phyloP scores from a whole-genome alignment of 1,284 basidiomycete genomes.

The Ceratobasidium sp. region DNA sequence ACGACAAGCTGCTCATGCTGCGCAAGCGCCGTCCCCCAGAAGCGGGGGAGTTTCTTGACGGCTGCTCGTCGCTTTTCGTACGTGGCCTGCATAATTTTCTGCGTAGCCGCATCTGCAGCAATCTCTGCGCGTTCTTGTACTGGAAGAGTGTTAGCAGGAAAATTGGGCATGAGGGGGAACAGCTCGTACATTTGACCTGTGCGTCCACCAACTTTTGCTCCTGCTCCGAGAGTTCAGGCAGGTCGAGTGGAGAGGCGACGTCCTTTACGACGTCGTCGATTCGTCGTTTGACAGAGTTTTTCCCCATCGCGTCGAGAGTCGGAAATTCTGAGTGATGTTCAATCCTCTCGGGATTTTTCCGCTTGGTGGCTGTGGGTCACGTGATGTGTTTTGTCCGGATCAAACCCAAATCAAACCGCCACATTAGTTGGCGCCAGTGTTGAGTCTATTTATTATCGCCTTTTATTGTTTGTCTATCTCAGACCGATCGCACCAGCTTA shows the following conservation, averaged over 20 bases:
- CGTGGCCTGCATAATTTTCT: slow-evolving; percentile 35
- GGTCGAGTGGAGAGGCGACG: slow-evolving; percentile 9
- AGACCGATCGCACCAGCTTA: too few relatives aligned
- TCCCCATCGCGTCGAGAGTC: slow-evolving; percentile 23
- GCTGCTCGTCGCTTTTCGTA: slow-evolving; percentile 39
- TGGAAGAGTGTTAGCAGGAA: neutral
- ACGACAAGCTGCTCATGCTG: slow-evolving; percentile 32
- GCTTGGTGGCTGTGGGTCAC: slow-evolving; percentile 17
- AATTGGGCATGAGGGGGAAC: neutral
- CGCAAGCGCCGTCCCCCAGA: slow-evolving; percentile 43
- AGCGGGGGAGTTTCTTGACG: slow-evolving; percentile 37
- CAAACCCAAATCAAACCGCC: neutral
- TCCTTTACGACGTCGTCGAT: slow-evolving; percentile 15
- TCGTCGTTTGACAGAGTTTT: slow-evolving; percentile 27
- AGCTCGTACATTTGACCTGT: slow-evolving; percentile 21
- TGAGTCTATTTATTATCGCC: too few relatives aligned
- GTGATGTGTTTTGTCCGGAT: neutral
- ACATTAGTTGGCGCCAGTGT: too few relatives aligned
- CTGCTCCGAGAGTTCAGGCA: slow-evolving; percentile 22
- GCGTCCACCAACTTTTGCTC: slow-evolving; percentile 36
- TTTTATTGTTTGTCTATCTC: too few relatives aligned
- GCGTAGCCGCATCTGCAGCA: slow-evolving; percentile 36
- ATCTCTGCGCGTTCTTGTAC: slow-evolving; percentile 42
- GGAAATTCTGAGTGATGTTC: slow-evolving; percentile 3
- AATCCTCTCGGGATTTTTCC: slow-evolving; percentile 12